Percentiles rank a stretch among this genome's conserved stretches.
Conservation (phyloP, 805 yeast genomes). For the Helenozyma baotianmanensis region DNA sequence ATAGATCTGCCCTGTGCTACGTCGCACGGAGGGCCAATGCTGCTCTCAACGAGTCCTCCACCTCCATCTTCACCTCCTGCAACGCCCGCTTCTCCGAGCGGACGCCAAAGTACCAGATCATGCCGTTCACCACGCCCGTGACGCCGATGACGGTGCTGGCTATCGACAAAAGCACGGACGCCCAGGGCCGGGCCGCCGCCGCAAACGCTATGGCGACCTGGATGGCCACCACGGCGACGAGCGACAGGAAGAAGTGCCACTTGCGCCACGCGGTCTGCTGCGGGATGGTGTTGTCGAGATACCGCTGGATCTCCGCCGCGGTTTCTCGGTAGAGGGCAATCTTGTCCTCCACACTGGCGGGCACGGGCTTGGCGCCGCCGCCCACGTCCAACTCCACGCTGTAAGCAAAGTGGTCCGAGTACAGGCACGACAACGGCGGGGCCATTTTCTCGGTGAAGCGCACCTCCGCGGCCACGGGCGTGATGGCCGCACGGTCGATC, state of each 20-base stretch:
- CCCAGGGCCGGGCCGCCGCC: slow-evolving; percentile 51
- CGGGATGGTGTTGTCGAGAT: slow-evolving; percentile 44
- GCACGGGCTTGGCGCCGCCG: slow-evolving; percentile 2
- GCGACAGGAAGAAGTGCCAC: slow-evolving; percentile 56
- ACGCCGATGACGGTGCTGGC: slow-evolving; percentile 51
- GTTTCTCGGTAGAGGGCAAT: slow-evolving; percentile 31
- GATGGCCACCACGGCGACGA: slow-evolving; percentile 39
- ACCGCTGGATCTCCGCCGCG: slow-evolving; percentile 7
- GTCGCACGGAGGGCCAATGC: no score
- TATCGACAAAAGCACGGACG: slow-evolving; percentile 61
- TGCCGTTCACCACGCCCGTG: slow-evolving; percentile 70
- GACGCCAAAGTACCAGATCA: slow-evolving; percentile 77
- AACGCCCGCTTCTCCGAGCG: slow-evolving; percentile 75
- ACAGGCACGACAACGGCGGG: slow-evolving; percentile 51
- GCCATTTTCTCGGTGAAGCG: slow-evolving; percentile 68
- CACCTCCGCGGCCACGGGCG: slow-evolving; percentile 61
- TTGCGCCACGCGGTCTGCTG: slow-evolving; percentile 65
- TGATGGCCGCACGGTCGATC: slow-evolving; percentile 52
- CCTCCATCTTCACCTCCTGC: slow-evolving; percentile 69
- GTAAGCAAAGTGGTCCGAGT: slow-evolving; percentile 92
- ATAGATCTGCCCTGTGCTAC: no score
- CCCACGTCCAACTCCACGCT: slow-evolving; percentile 21
- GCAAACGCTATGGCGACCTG: slow-evolving; percentile 60
- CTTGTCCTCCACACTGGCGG: slow-evolving; percentile 13
- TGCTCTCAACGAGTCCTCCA: slow-evolving; percentile 28